Conservation (phyloP, 257 asterid species). For the Penstemon barbatus region DNA sequence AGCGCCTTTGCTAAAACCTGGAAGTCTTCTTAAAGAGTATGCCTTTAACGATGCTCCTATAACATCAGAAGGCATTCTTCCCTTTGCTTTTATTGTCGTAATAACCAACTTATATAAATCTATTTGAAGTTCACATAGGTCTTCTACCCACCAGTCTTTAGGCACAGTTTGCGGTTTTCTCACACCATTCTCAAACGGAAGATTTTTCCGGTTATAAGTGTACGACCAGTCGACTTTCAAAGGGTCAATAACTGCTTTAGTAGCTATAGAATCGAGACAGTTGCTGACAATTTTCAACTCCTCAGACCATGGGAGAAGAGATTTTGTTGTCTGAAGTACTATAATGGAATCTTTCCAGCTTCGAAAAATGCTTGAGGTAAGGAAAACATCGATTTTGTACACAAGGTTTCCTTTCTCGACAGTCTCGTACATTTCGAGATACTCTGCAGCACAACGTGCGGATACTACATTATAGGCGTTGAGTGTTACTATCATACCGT, state of each 20-base stretch:
- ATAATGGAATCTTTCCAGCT: conserved; percentile 94
- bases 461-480: conserved; percentile 80
- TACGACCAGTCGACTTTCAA: conserved; percentile 74
- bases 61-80: conserved; percentile 50
- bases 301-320: conserved; percentile 70
- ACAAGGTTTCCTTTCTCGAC: conserved; percentile 79
- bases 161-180: conserved; percentile 65
- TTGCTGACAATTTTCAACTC: conserved; percentile 66
- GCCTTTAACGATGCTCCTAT: conserved; percentile 74
- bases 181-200: conserved; percentile 58
- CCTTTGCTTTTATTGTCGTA: conserved; percentile 57
- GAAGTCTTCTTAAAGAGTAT: conserved; percentile 56
- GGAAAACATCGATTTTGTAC: conserved; percentile 83
- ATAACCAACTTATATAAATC: conserved; percentile 67
- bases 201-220: conserved; percentile 65
- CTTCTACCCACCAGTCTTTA: conserved; percentile 94
- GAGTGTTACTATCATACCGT: conserved; percentile 80
- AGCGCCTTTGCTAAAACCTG: conserved; percentile 51
- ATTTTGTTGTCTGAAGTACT: conserved; percentile 76
- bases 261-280: conserved; percentile 66
- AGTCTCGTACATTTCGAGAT: conserved; percentile 77
- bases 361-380: conserved; percentile 73
- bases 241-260: conserved; percentile 61
- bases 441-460: conserved; percentile 88
- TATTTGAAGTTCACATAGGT: conserved; percentile 74